Evolutionary conservation across 2,329 filamentous ascomycete genomes (phyloP).

Genomic region (Corynespora cassiicola): DNA sequence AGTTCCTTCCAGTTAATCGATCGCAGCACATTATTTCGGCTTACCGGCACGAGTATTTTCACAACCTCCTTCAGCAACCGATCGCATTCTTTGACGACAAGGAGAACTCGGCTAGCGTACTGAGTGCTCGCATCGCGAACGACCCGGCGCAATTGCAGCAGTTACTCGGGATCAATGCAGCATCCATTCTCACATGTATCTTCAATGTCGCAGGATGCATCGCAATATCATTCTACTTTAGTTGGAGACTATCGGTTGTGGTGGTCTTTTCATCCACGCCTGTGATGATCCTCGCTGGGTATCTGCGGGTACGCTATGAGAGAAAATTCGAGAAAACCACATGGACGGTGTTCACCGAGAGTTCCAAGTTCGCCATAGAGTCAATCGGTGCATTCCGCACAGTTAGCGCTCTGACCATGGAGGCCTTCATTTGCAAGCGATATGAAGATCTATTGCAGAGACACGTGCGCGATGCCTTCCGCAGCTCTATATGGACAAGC

Average conservation of each 20-base stretch:
- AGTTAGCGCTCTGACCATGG: conserved; percentile 87
- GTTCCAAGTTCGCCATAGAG: conserved; percentile 87
- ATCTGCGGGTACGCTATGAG: conserved; percentile 73
- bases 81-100: conserved; percentile 90
- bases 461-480: conserved; percentile 72
- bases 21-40: conserved; percentile 62
- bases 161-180: conserved; percentile 48
- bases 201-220: conserved; percentile 80
- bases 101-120: conserved; percentile 83
- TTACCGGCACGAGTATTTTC: conserved; percentile 81
- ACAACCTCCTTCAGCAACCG: conserved; percentile 86
- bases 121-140: conserved; percentile 67
- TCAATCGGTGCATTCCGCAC: conserved; percentile 91
- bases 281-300: conserved; percentile 78
- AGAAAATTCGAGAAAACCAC: conserved; percentile 28
- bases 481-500: conserved; percentile 63
- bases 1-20: not conserved
- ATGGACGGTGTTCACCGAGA: conserved; percentile 80
- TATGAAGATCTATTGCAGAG: conserved; percentile 73
- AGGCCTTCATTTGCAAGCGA: conserved; percentile 74
- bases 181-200: conserved; percentile 80
- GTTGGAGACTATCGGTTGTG: conserved; percentile 86
- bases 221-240: conserved; percentile 70
- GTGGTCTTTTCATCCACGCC: conserved; percentile 67
- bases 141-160: conserved; percentile 35